These are phyloP conservation scores for Seminavis robusta DNA, from an alignment of 108 stramenopile species.

Conservation along the genomic window DNA sequence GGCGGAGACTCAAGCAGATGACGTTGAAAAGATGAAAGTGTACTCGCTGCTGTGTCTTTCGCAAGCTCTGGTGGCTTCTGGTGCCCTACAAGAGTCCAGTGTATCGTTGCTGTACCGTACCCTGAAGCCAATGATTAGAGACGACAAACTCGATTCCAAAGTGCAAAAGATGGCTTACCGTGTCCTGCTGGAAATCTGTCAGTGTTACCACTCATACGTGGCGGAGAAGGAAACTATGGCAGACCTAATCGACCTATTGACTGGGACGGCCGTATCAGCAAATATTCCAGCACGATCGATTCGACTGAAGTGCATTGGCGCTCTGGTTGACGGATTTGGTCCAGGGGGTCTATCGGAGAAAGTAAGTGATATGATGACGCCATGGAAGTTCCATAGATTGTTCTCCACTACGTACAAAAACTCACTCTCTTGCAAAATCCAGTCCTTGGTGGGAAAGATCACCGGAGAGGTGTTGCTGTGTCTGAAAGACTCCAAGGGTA, in stretches of 20 bases:
- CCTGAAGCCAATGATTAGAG: constrained; percentile 67
- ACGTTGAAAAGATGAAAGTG: constrained; percentile 49
- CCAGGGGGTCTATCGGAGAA: constrained; percentile 29
- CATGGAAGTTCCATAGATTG: no score
- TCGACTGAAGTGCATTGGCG: constrained; percentile 70
- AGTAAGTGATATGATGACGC: no score
- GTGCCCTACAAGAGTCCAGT: constrained; percentile 55
- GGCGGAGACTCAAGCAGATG: constrained; percentile 40
- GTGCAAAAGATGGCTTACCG: constrained; percentile 80
- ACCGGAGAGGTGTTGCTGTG: constrained; percentile 84
- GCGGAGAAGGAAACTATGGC: constrained; percentile 40
- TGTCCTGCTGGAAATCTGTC: constrained; percentile 64
- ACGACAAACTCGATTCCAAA: constrained; percentile 57
- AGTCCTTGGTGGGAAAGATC: constrained; percentile 46
- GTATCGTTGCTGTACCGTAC: constrained; percentile 66
- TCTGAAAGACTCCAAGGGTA: constrained; percentile 92
- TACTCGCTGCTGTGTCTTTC: constrained; percentile 65
- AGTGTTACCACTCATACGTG: constrained; percentile 45
- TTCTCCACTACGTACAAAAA: no score
- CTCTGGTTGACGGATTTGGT: constrained; percentile 56
- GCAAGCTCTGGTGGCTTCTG: constrained; percentile 65
- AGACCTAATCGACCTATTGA: constrained; percentile 62
- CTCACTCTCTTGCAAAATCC: no score
- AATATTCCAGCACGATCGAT: constrained; percentile 77
- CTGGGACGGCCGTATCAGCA: constrained; percentile 61